Evolutionary conservation across 805 yeast species (phyloP).

Genomic region (Kuraishia ogatae): DNA sequence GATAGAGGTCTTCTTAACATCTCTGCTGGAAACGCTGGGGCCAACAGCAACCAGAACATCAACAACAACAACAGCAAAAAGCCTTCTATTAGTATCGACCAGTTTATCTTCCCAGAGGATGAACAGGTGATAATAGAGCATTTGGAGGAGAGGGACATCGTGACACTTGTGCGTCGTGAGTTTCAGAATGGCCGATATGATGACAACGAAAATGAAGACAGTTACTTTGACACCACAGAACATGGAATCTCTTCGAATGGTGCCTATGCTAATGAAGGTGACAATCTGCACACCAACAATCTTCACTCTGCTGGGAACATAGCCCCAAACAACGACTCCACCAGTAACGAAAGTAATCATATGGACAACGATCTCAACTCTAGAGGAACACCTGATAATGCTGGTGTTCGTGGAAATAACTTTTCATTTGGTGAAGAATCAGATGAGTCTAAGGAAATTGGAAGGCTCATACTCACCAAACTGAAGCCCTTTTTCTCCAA

Average conservation of each 20-base stretch:
- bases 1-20: conserved; percentile 8
- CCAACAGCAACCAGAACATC: not conserved
- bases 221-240: not conserved
- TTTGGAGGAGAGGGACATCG: conserved; percentile 25
- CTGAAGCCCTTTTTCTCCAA: conserved; percentile 4
- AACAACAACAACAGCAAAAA: conserved; percentile 4
- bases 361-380: not conserved
- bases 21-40: conserved; percentile 4
- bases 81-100: conserved; percentile 14
- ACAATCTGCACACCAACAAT: not conserved
- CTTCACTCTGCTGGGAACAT: not conserved
- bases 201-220: conserved; percentile 6
- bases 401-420: not conserved
- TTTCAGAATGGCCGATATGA: not conserved
- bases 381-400: not conserved
- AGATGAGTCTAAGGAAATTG: conserved; percentile 3
- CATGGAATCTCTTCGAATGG: conserved; percentile 1
- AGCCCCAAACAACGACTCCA: conserved; percentile 1
- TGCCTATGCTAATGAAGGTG: not conserved
- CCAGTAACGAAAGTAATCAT: not conserved
- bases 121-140: conserved; percentile 24
- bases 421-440: not conserved
- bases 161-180: conserved; percentile 16
- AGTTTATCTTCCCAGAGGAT: conserved; percentile 26
- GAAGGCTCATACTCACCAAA: conserved; percentile 1